These are phyloP conservation scores for Calcarisporium arbuscula DNA, from an alignment of 2,329 filamentous ascomycete species.

Conservation along the genomic window DNA sequence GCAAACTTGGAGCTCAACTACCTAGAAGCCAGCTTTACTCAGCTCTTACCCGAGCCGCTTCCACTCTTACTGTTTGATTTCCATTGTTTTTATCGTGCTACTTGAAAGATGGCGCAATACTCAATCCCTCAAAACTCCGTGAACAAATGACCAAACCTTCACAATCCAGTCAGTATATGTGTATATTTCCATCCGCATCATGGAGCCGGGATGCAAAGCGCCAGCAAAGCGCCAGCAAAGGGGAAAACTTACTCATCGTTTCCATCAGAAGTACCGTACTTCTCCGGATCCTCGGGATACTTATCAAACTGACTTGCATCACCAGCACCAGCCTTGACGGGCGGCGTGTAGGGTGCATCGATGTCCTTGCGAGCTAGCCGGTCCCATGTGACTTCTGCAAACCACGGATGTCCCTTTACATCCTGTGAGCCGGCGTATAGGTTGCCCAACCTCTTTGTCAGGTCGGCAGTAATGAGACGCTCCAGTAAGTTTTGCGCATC, in stretches of 20 bases:
- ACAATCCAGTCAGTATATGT: no score
- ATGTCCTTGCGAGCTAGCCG: conserved; percentile 91
- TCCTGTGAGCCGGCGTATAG: conserved; percentile 84
- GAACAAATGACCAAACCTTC: conserved; percentile 72
- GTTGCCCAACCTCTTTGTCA: conserved; percentile 93
- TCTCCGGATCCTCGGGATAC: conserved; percentile 94
- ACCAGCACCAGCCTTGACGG: conserved; percentile 86
- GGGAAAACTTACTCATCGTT: conserved; percentile 71
- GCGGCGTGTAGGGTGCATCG: conserved; percentile 94
- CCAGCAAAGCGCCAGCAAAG: neutral
- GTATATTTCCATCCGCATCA: conserved; percentile 11
- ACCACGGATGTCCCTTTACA: conserved; percentile 95
- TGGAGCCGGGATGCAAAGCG: neutral
- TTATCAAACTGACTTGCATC: conserved; percentile 97
- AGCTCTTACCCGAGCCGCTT: no score
- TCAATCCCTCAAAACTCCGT: conserved; percentile 57
- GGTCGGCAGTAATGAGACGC: conserved; percentile 85
- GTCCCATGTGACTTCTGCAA: conserved; percentile 97
- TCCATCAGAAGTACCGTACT: conserved; percentile 67
- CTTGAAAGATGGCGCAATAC: no score
- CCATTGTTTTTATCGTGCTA: no score
- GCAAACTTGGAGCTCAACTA: no score
- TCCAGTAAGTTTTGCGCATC: conserved; percentile 91
- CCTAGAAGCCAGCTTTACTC: no score
- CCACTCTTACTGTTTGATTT: no score